Percentiles rank a stretch among this genome's conserved stretches.
These are phyloP conservation scores for Metschnikowia bowlesiae DNA, from an alignment of 805 yeast species.

Conservation along the genomic window DNA sequence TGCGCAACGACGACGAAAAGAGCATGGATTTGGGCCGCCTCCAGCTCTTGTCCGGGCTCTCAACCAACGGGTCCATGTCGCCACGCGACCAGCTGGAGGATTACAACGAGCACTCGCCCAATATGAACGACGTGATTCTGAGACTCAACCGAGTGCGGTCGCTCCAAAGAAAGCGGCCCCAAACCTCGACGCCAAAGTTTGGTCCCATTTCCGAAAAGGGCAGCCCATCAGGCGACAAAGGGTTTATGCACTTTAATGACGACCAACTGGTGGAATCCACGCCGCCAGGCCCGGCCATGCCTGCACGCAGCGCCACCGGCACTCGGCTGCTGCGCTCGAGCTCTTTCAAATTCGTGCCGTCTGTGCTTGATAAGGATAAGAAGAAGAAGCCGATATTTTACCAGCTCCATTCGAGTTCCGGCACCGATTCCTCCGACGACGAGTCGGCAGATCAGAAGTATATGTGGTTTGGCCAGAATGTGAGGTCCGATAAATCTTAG, in stretches of 20 bases:
- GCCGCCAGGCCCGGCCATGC: neutral
- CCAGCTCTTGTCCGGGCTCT: neutral
- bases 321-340: constrained; percentile 18
- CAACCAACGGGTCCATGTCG: constrained; percentile 13
- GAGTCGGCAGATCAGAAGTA: constrained; percentile 18
- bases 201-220: constrained; percentile 15
- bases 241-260: constrained; percentile 17
- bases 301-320: neutral
- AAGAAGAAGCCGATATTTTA: constrained; percentile 26
- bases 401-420: constrained; percentile 21
- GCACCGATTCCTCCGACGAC: constrained; percentile 12
- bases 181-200: constrained; percentile 15
- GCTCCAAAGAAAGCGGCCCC: constrained; percentile 16
- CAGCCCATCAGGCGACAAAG: constrained; percentile 16
- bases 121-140: constrained; percentile 16
- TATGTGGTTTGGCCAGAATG: constrained; percentile 40
- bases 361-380: constrained; percentile 14
- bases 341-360: constrained; percentile 31
- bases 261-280: neutral
- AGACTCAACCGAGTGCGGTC: constrained; percentile 16
- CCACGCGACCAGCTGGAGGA: constrained; percentile 13
- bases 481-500: constrained; percentile 6
- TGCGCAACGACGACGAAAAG: constrained; percentile 5
- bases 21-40: constrained; percentile 3
- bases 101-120: constrained; percentile 10